A percentile compares a stretch with the other conserved stretches of the same genome.
phyloP scores from a whole-genome alignment of 352 stramenopile species.

The Phytophthora aleatoria region DNA sequence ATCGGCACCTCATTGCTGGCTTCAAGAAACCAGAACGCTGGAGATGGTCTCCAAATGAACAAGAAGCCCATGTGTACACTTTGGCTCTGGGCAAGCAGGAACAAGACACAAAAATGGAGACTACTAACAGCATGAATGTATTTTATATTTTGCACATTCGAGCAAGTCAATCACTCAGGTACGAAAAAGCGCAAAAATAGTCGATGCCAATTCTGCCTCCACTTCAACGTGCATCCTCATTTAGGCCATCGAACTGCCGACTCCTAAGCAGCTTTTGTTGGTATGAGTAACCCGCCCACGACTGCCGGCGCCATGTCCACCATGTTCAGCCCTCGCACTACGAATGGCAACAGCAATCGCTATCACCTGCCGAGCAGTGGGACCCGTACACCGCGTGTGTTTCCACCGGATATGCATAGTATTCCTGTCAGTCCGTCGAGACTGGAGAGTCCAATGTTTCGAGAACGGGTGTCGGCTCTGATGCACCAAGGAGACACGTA shows the following conservation, averaged over 20 bases:
- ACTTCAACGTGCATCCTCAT: constrained; percentile 15
- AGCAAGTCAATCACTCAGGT: not conserved
- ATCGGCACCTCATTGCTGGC: not conserved
- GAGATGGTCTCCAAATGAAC: constrained; percentile 16
- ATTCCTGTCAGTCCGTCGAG: constrained; percentile 71
- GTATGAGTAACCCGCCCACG: constrained; percentile 22
- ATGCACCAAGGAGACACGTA: constrained; percentile 82
- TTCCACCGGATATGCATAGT: constrained; percentile 53
- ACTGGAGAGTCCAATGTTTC: constrained; percentile 78
- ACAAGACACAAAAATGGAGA: constrained; percentile 10
- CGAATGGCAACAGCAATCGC: constrained; percentile 34
- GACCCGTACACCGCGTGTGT: constrained; percentile 53
- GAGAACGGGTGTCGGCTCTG: constrained; percentile 57
- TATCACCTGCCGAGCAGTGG: constrained; percentile 46
- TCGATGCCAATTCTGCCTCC: constrained; percentile 1
- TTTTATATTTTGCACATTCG: constrained; percentile 30
- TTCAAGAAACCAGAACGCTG: constrained; percentile 9
- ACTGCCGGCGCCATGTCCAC: constrained; percentile 19
- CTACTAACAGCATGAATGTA: constrained; percentile 38
- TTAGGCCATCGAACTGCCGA: constrained; percentile 8
- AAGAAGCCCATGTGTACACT: constrained; percentile 25
- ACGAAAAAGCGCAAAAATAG: constrained; percentile 25
- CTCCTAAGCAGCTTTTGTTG: not conserved
- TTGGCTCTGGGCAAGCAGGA: constrained; percentile 20
- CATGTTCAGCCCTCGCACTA: constrained; percentile 31